phyloP scores from a whole-genome alignment of 1,284 basidiomycete genomes.

The Heterobasidion parviporum region DNA sequence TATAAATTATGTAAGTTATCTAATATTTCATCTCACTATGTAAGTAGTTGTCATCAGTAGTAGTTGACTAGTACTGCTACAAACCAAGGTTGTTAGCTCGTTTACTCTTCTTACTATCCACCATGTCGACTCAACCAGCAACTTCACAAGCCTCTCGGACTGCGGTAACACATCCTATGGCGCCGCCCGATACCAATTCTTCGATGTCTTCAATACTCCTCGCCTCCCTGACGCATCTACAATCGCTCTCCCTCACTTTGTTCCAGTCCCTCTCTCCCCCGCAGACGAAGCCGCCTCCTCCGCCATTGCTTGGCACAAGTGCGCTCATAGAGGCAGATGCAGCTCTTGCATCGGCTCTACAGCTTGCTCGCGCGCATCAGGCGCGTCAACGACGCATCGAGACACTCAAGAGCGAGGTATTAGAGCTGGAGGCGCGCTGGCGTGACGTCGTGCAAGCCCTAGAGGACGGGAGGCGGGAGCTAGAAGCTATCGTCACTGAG shows the following conservation, averaged over 20 bases:
- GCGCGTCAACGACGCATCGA: conserved; percentile 68
- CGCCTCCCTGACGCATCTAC: conserved; percentile 54
- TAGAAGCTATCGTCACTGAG: conserved; percentile 61
- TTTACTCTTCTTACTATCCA: too few species aligned
- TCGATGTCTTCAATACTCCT: conserved; percentile 44
- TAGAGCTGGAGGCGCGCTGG: conserved; percentile 58
- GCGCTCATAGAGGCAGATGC: conserved; percentile 56
- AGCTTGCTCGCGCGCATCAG: conserved; percentile 63
- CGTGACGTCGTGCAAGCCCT: conserved; percentile 55
- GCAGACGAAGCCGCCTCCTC: conserved; percentile 49
- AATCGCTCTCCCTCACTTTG: conserved; percentile 56
- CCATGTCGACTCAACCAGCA: too few species aligned
- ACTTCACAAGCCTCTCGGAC: neutral
- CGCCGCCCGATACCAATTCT: neutral
- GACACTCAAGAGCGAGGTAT: conserved; percentile 56
- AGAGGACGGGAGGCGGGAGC: conserved; percentile 53
- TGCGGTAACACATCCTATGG: neutral
- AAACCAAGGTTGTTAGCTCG: too few species aligned
- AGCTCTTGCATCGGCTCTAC: conserved; percentile 52
- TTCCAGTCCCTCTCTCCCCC: conserved; percentile 65
- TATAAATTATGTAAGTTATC: too few species aligned
- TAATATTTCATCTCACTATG: too few species aligned
- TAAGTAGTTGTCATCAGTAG: too few species aligned
- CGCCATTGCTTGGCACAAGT: conserved; percentile 41
- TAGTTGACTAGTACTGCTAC: too few species aligned